Evolutionary conservation across 371 early-diverging fungal species (phyloP), one percentile per base, ranked within the genome.

Genomic region (Actinomortierella wolfii): DNA sequence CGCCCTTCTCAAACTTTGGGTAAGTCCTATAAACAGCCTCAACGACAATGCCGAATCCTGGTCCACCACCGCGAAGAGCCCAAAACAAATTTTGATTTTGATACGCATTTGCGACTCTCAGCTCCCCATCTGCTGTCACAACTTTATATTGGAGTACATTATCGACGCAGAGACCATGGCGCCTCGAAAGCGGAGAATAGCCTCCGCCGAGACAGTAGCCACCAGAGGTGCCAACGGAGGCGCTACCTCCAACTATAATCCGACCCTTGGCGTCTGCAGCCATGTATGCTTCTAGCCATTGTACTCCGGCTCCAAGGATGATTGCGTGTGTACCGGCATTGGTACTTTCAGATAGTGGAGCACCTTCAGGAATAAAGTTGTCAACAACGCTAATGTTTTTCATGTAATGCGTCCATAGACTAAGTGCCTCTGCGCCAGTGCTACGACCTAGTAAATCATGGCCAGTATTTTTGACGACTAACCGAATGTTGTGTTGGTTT

Each of bases 51-150:
- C 78, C 83, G 62, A 67, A 82, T 4, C 77, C 73, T 7, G 69
- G 79, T 17, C 83, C 83, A 6, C 81, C 84, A 17, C 85, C 85
- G n/a, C 81, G 76, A 15, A 85, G 44, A 0, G 85, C 85, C 82
- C 82, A 83, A 44, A 82, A 85, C 2, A 83, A 75, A 57, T 85
- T 82, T 11, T 67, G 47, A 28, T 81, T 60, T 28, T 67, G 68
- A 34, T 77, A 61, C 13, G 54, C 59, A 60, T 81, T 80, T 15
- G 77, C 80, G 6, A 63, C 58, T 4, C 56, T 54, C 14, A 68
- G 29, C n/a, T 65, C 56, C 8, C 82, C 81, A 45, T 71, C 70
- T 0, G 82, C 76, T 3, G 78, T 67, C 17, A 85, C 75, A 2
- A 83, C 65, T 43, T 61, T 74, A 57, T 67, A 68, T 56, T 83